Conservation (phyloP, 2,329 filamentous ascomycete species). For the Fusarium vanettenii region DNA sequence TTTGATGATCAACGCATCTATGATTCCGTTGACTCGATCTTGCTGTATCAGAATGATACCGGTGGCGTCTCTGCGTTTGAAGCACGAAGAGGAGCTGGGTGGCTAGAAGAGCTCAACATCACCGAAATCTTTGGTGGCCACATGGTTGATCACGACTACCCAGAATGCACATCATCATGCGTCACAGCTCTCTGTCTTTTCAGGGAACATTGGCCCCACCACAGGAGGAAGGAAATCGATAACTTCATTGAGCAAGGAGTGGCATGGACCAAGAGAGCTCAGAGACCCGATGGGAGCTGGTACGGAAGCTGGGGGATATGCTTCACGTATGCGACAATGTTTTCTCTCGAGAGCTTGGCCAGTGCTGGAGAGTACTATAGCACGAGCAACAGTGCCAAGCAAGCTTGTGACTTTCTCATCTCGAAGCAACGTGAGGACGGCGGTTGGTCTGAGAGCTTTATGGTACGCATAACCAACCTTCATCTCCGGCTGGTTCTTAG, state of each 20-base stretch:
- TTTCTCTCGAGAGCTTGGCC: slow-evolving; percentile 86
- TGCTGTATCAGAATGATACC: slow-evolving; percentile 91
- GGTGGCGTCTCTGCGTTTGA: slow-evolving; percentile 96
- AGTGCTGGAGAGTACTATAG: slow-evolving; percentile 83
- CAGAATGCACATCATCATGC: slow-evolving; percentile 94
- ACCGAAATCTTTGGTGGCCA: slow-evolving; percentile 96
- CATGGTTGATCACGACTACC: slow-evolving; percentile 92
- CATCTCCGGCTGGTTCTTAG: neutral
- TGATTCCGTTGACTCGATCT: slow-evolving; percentile 87
- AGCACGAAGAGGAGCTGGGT: slow-evolving; percentile 78
- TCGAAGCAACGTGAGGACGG: slow-evolving; percentile 87
- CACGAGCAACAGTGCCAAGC: slow-evolving; percentile 75
- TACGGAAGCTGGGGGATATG: slow-evolving; percentile 98
- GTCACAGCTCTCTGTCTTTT: slow-evolving; percentile 89
- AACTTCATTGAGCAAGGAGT: slow-evolving; percentile 79
- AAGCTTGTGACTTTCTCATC: slow-evolving; percentile 86
- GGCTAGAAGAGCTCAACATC: slow-evolving; percentile 87
- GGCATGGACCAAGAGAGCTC: slow-evolving; percentile 81
- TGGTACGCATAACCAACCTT: slow-evolving; percentile 52
- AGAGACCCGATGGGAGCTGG: slow-evolving; percentile 89
- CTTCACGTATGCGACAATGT: slow-evolving; percentile 97
- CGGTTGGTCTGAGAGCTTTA: slow-evolving; percentile 96
- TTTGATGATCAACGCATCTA: slow-evolving; percentile 82
- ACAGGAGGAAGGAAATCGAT: slow-evolving; percentile 80
- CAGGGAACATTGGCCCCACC: slow-evolving; percentile 80